Base-by-base conservation (phyloP, 495 filamentous ascomycete species). In the Cetradonia linearis region DNA sequence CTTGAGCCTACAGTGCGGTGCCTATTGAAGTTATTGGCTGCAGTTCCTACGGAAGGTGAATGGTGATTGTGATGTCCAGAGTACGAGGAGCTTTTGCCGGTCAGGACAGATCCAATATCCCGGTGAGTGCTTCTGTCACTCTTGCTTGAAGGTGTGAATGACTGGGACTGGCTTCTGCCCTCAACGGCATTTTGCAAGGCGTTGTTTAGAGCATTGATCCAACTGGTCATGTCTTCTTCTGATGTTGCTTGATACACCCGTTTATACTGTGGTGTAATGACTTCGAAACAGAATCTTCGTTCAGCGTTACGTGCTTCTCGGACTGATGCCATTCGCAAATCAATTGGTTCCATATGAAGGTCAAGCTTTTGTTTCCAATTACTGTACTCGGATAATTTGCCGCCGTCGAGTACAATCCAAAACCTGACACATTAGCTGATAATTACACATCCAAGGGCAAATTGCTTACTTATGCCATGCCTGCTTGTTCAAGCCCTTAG, bases 301-400 rank as follows among this genome's bases (percentile, higher is more conserved):
- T 99, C 94, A 6, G 90, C 86, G 72, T 92, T 92, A 55, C 94
- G 84, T 54, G 93, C 91, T 71, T 97, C 92, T 36, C 93, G 84
- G 11, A 99, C 94, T 6, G 94, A 97, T 23, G 94, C 93, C 81
- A 97, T 90, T 31, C 91, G 86, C 44, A 99, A 77, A 71, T 99
- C 94, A 62, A 99, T 99, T 3, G 93, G 93, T 9, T 99, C 93
- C 84, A 95, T 97, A 69, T 99, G 93, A 37, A 96, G 77, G 70
- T 96, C 94, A 50, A 97, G 80, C 71, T 85, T 88, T 69, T 97
- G 88, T 73, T 99, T 99, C 93, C 93, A 99, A 71, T 99, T 97
- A 68, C 90, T 94, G 71, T 99, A 97, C 67, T 99, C 93, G 1
- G 93, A 95, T 33, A 99, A 75, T 70, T 91, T 94, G 5, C 93